Evolutionary conservation across 2,329 filamentous ascomycete species (phyloP).

Genomic region (Calonectria pauciramosa): DNA sequence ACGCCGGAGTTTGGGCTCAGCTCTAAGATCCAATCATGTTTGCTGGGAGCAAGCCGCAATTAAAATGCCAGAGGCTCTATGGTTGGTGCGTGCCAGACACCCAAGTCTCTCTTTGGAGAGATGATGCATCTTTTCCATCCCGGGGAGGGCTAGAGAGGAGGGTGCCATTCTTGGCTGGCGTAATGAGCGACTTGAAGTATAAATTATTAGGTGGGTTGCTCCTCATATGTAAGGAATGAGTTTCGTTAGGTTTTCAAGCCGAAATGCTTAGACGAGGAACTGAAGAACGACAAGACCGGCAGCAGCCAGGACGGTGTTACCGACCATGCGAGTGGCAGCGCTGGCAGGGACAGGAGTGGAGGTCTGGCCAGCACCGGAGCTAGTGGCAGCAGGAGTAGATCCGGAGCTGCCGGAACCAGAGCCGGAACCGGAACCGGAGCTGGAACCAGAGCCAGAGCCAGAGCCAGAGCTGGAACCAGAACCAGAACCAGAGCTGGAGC

Average conservation of each 20-base stretch:
- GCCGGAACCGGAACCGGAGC: slow-evolving; percentile 25
- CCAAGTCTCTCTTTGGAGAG: slow-evolving; percentile 16
- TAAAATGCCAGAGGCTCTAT: slow-evolving; percentile 40
- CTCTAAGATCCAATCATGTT: background rate
- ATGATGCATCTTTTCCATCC: slow-evolving; percentile 23
- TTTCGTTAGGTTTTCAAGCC: slow-evolving; percentile 45
- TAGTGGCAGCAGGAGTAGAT: slow-evolving; percentile 23
- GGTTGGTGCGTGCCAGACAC: slow-evolving; percentile 38
- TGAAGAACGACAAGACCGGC: slow-evolving; percentile 48
- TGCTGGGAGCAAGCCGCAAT: slow-evolving; percentile 39
- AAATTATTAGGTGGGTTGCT: slow-evolving; percentile 50
- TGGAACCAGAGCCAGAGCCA: slow-evolving; percentile 22
- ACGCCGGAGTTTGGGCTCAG: background rate
- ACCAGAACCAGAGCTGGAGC: slow-evolving; percentile 26
- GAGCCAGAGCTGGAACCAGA: slow-evolving; percentile 29
- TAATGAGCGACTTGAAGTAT: slow-evolving; percentile 49
- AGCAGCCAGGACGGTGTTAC: slow-evolving; percentile 45
- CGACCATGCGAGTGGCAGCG: slow-evolving; percentile 46
- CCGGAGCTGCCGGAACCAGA: slow-evolving; percentile 28
- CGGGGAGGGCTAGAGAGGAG: slow-evolving; percentile 31
- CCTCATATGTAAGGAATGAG: slow-evolving; percentile 37
- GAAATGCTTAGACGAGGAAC: slow-evolving; percentile 46
- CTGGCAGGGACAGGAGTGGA: slow-evolving; percentile 40
- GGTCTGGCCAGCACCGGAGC: slow-evolving; percentile 29
- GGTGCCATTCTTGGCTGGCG: slow-evolving; percentile 41